These are phyloP conservation scores for Acmispon strigosus DNA, from an alignment of 306 rosid species.

Conservation along the genomic window DNA sequence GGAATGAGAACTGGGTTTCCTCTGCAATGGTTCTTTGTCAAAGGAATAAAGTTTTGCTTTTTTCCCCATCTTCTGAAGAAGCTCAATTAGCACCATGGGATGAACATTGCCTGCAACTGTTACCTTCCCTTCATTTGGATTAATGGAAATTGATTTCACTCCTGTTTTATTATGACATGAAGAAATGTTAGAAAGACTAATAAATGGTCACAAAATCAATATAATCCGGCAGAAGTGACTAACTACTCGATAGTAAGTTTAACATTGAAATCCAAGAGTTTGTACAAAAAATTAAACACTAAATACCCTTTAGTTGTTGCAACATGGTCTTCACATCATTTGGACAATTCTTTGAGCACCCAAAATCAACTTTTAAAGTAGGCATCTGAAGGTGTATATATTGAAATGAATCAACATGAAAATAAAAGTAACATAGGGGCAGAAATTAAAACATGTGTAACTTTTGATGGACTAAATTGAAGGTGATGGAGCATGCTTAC, in stretches of 20 bases:
- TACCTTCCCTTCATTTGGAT: conserved; percentile 18
- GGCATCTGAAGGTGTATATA: not conserved
- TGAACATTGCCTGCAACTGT: conserved; percentile 5
- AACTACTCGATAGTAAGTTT: too few species aligned
- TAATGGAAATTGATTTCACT: conserved; percentile 11
- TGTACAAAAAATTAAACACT: not conserved
- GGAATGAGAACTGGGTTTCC: not conserved
- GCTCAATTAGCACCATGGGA: not conserved
- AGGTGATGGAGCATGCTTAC: not conserved
- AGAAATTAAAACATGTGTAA: not conserved
- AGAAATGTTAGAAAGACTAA: not conserved
- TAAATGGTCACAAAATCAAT: not conserved
- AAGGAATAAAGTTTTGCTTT: conserved; percentile 20
- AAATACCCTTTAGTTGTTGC: conserved; percentile 16
- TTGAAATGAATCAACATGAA: not conserved
- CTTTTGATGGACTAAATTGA: not conserved
- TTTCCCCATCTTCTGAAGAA: conserved; percentile 18
- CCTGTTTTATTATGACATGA: conserved; percentile 1
- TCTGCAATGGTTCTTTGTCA: not conserved
- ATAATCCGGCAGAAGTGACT: too few species aligned
- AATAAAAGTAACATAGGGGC: not conserved
- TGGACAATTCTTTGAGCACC: not conserved
- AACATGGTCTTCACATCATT: not conserved
- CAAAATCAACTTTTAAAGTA: conserved; percentile 21
- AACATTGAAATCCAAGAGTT: too few species aligned